phyloP scores from a whole-genome alignment of 1,284 basidiomycete genomes.

The Naganishia cerealis region DNA sequence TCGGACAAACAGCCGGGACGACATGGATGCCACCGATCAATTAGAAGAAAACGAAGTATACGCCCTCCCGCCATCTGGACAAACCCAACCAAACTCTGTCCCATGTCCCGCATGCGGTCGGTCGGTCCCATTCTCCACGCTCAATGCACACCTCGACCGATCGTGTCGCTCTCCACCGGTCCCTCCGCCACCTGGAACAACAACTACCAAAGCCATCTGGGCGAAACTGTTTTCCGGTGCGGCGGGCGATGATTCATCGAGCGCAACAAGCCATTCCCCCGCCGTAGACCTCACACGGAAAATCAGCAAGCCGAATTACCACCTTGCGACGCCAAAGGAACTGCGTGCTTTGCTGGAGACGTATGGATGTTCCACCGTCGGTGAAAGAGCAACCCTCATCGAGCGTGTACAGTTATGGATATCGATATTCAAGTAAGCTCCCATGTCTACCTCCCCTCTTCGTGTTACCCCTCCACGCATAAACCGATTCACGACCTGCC shows the following conservation, averaged over 20 bases:
- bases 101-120: conserved; percentile 49
- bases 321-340: conserved; percentile 45
- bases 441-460: neutral
- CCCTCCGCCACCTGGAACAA: conserved; percentile 11
- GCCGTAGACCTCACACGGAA: conserved; percentile 41
- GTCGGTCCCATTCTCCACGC: conserved; percentile 42
- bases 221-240: conserved; percentile 49
- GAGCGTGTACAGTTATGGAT: conserved; percentile 51
- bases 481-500: neutral
- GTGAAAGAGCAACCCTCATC: conserved; percentile 45
- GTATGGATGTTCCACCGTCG: conserved; percentile 45
- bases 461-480: too few relatives aligned
- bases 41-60: neutral
- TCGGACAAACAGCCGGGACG: neutral
- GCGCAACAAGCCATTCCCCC: neutral
- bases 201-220: conserved; percentile 45
- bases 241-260: conserved; percentile 30
- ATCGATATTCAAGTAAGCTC: conserved; percentile 45
- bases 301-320: conserved; percentile 52
- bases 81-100: conserved; percentile 40
- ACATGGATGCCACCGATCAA: neutral
- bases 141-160: conserved; percentile 49
- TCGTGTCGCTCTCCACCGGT: conserved; percentile 39
- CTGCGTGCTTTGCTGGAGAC: conserved; percentile 43
- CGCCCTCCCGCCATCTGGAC: neutral